These are phyloP conservation scores for Ogataea chonburiensis DNA, from an alignment of 805 yeast genomes.

Conservation along the genomic window DNA sequence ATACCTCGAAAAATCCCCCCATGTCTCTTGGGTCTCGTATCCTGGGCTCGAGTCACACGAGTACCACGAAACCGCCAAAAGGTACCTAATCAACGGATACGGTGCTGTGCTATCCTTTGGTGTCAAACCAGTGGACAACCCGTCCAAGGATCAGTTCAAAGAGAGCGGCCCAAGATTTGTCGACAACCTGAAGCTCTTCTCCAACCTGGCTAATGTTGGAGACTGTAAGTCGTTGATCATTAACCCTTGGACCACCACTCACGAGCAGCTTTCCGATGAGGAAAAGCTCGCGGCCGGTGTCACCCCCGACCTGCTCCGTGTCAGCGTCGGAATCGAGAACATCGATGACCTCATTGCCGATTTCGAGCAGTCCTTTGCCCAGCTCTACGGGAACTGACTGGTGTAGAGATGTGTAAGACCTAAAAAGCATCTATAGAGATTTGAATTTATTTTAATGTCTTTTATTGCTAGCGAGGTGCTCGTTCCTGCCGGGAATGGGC, in stretches of 20 bases:
- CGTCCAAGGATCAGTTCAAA: conserved; percentile 57
- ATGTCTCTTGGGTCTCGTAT: conserved; percentile 88
- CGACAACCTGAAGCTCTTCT: conserved; percentile 78
- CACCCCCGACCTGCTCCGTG: conserved; percentile 82
- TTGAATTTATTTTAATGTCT: conserved; percentile 1
- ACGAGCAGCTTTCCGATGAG: conserved; percentile 81
- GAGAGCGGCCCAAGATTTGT: conserved; percentile 83
- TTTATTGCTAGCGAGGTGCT: conserved; percentile 14
- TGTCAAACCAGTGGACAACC: conserved; percentile 60
- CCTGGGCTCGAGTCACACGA: conserved; percentile 82
- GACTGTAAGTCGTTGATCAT: conserved; percentile 93
- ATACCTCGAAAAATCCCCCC: conserved; percentile 61
- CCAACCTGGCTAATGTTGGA: conserved; percentile 95
- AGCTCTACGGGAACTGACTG: conserved; percentile 41
- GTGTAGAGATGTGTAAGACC: conserved; percentile 3
- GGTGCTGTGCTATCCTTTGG: conserved; percentile 92
- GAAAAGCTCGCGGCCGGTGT: conserved; percentile 87
- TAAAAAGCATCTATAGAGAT: background rate
- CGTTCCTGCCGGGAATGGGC: conserved; percentile 12
- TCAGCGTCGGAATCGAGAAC: conserved; percentile 87
- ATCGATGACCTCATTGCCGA: conserved; percentile 90
- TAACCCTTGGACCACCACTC: conserved; percentile 95
- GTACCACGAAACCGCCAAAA: conserved; percentile 78
- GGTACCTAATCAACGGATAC: conserved; percentile 74
- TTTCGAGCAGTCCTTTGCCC: conserved; percentile 79